Evolutionary conservation across 148 eudicot genomes (phyloP).

Genomic region (Arbutus unedo): DNA sequence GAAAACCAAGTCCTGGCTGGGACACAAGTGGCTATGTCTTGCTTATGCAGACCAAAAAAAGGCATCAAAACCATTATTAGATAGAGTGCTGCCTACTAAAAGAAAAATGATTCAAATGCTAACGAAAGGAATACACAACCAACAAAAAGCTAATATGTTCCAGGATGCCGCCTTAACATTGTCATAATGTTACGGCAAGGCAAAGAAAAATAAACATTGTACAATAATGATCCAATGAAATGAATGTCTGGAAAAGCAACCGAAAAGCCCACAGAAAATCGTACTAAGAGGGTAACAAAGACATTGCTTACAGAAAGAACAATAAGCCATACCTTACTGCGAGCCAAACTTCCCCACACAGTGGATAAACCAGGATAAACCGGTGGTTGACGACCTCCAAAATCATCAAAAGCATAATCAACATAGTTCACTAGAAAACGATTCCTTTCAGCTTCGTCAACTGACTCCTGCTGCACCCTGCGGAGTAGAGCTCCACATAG

Average conservation of each 20-base stretch:
- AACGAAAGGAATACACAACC: not conserved
- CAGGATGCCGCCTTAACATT: not conserved
- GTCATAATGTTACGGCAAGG: not conserved
- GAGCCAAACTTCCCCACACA: slow-evolving; percentile 99
- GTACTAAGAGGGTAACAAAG: not conserved
- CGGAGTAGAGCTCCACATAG: not conserved
- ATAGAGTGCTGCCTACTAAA: not conserved
- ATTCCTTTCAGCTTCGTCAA: slow-evolving; percentile 93
- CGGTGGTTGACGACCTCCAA: slow-evolving; percentile 96
- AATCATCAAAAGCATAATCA: slow-evolving; percentile 95
- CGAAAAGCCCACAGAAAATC: not conserved
- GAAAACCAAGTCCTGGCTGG: not conserved
- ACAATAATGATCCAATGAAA: not conserved
- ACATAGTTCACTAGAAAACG: slow-evolving; percentile 77
- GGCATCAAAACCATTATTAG: not conserved
- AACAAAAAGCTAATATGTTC: not conserved
- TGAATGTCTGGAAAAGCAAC: not conserved
- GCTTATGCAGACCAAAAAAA: not conserved
- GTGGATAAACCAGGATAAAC: slow-evolving; percentile 97
- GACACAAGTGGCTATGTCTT: not conserved
- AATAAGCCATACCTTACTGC: slow-evolving; percentile 71
- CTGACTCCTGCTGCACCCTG: slow-evolving; percentile 99
- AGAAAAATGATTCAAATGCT: not conserved
- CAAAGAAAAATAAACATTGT: not conserved
- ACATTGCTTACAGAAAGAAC: not conserved